phyloP scores from a whole-genome alignment of 305 asterid species.

The Plantago lanceolata region DNA sequence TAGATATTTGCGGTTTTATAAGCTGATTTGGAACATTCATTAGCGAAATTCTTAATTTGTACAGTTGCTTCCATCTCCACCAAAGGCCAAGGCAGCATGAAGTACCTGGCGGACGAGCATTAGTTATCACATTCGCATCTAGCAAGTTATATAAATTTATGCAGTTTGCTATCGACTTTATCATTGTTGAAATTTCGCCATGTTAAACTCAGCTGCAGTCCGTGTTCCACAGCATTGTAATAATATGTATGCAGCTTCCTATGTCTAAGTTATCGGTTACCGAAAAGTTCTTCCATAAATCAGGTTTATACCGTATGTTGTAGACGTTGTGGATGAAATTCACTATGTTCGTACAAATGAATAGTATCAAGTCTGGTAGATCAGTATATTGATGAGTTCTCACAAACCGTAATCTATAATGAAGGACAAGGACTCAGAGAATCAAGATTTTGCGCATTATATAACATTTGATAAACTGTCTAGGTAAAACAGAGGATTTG shows the following conservation, averaged over 20 bases:
- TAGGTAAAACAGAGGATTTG: no score
- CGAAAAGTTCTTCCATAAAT: neutral
- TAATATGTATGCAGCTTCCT: conserved; percentile 24
- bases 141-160: conserved; percentile 26
- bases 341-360: no score
- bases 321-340: no score
- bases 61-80: conserved; percentile 85
- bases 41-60: conserved; percentile 23
- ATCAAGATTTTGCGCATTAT: no score
- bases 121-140: neutral
- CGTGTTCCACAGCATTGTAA: conserved; percentile 11
- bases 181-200: no score
- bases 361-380: no score
- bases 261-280: neutral
- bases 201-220: neutral
- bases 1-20: neutral
- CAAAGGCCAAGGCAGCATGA: conserved; percentile 69
- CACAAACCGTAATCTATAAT: no score
- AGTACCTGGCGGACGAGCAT: conserved; percentile 19
- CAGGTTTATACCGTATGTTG: no score
- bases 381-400: no score
- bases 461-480: no score
- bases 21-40: neutral
- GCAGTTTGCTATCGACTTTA: conserved; percentile 16
- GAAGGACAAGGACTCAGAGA: no score